Evolutionary conservation across 139 green algal species (phyloP), one percentile per base, ranked within the genome.

Genomic region (Nannochloris sp.): DNA sequence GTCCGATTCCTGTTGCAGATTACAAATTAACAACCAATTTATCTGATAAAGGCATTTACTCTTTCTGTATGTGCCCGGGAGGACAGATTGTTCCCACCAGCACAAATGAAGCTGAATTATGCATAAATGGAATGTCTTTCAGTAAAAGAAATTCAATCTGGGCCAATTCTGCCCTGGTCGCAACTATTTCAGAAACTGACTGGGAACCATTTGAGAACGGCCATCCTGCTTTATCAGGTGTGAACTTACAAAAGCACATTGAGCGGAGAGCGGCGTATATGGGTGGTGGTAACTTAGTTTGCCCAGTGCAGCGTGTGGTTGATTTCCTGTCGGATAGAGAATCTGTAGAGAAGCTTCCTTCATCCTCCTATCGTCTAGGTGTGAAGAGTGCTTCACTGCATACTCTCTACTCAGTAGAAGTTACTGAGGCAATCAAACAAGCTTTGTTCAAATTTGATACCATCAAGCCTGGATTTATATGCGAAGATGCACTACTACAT

Each of bases 91-190:
- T 95, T 46, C 78, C 78, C 40, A 94, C 88, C 9, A 82, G 57
- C 62, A 87, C 75, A 3, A 68, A 44, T 18, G 62, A 65, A 49
- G 61, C 78, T 5, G 78, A 91, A 73, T 76, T 95, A 24, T 95
- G 88, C 75, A 76, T 94, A 67, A 95, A 95, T 66, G 88, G 88
- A 40, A 95, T 95, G 88, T 84, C 68, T 61, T 95, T 95, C 74
- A 84, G 51, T 48, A 60, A 58, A 68, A 72, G 67, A 19, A 72
- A 82, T 49, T 80, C 64, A 15, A 8, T 60, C 19, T 95, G 88
- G 88, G 87, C 87, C 50, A 95, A 95, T 61, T 70, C 73, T 7
- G 88, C 87, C 4, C 57, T 95, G 11, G 88, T 95, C 25, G 74
- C 77, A 11, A 70, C 66, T 2, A 77, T 91, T 3, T 36, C 54